Evolutionary conservation across 192 early-diverging fungal genomes (phyloP), one percentile per base, ranked within the genome.

Genomic region (Entomortierella beljakovae): DNA sequence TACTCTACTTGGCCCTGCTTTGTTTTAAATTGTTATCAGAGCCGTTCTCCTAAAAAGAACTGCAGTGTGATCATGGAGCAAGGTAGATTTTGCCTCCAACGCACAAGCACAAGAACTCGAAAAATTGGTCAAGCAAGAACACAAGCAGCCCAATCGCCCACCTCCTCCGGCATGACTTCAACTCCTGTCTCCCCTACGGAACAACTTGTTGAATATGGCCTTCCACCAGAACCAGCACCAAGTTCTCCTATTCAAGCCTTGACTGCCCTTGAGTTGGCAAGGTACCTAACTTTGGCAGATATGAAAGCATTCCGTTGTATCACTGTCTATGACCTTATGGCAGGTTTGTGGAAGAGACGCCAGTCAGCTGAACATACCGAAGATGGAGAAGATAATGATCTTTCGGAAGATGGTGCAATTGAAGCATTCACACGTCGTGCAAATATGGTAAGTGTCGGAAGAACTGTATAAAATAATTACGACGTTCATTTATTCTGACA

Each of bases 371-470:
- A 75, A 48, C 63, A 38, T 50, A 25, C 16, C 7, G 54, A 26
- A 9, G 59, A 42, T 29, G 35, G 29, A 8, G 28, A 33, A 26
- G 62, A 38, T 15, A 13, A 6, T 5, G 64, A 56, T 1, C 7
- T 4, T 29, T 26, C 7, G 8, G 68, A 70, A 3, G 82, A 65
- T 49, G 73, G 82, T 40, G 60, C 80, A 16, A 86, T 90, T 22
- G 89, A 90, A 57, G 75, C 71, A 29, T 88, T 89, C 72, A 86
- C 85, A 2, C 69, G 75, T 32, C 84, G 89, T 23, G 66, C 83
- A 23, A 87, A 90, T 29, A 84, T 86, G 86, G 83, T 88, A 81
- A 59, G 18, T 34, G 29, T 22, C 20, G 4, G 6, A 23, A 53
- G 20, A n/a, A 38, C 37, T 38, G 37, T 38, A 38, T 9, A n/a